These are phyloP conservation scores for Fusarium verrucosum DNA, from an alignment of 2,329 filamentous ascomycete genomes.

Conservation along the genomic window DNA sequence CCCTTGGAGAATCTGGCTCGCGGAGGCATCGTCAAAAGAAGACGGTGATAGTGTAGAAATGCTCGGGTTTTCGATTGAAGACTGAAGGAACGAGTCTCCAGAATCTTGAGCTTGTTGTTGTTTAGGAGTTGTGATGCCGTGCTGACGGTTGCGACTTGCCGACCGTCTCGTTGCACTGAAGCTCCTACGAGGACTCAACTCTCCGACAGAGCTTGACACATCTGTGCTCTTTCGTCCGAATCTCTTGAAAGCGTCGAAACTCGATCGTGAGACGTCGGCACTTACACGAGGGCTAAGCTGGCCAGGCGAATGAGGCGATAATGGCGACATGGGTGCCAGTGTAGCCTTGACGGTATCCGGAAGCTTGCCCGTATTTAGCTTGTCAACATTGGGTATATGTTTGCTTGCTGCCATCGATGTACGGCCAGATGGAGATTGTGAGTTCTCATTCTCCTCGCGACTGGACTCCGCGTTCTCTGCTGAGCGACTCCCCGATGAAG, in stretches of 20 bases:
- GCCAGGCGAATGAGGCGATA: slow-evolving; percentile 55
- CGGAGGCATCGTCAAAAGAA: slow-evolving; percentile 80
- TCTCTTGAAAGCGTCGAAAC: slow-evolving; percentile 62
- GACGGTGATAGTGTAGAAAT: slow-evolving; percentile 75
- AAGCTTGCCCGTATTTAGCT: slow-evolving; percentile 54
- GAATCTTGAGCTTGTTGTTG: slow-evolving; percentile 53
- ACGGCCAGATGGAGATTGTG: slow-evolving; percentile 26
- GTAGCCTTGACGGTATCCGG: slow-evolving; percentile 70
- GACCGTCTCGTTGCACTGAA: slow-evolving; percentile 68
- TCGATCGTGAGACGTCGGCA: slow-evolving; percentile 60
- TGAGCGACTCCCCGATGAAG: slow-evolving; percentile 54
- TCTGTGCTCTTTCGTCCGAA: slow-evolving; percentile 63
- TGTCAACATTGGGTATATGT: slow-evolving; percentile 41
- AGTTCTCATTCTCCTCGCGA: slow-evolving; percentile 22
- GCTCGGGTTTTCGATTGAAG: slow-evolving; percentile 75
- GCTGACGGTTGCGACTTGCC: slow-evolving; percentile 53
- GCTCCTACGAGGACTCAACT: slow-evolving; percentile 64
- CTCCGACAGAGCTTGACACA: slow-evolving; percentile 54
- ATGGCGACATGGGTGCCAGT: slow-evolving; percentile 61
- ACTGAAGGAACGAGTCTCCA: slow-evolving; percentile 79
- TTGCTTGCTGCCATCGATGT: slow-evolving; percentile 46
- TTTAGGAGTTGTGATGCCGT: slow-evolving; percentile 47
- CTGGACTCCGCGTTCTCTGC: slow-evolving; percentile 35
- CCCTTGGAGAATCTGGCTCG: slow-evolving; percentile 86
- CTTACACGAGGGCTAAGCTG: slow-evolving; percentile 64